These are phyloP conservation scores for Fusarium staphyleae DNA, from an alignment of 2,329 filamentous ascomycete genomes.

Conservation along the genomic window DNA sequence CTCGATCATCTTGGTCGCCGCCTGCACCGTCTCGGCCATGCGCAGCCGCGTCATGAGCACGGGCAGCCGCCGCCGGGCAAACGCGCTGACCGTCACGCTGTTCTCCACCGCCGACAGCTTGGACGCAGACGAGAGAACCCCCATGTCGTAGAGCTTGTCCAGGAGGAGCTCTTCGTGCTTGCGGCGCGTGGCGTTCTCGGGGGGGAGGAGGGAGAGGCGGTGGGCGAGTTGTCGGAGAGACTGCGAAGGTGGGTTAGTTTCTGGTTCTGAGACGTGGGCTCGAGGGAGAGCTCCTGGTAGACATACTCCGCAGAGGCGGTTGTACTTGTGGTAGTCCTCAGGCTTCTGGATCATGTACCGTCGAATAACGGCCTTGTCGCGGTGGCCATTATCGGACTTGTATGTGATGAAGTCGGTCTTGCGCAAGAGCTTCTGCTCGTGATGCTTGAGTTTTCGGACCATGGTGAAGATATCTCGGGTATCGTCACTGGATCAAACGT, in stretches of 20 bases:
- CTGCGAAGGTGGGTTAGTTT: constrained; percentile 48
- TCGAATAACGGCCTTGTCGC: constrained; percentile 78
- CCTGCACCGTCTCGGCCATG: constrained; percentile 91
- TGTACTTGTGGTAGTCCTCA: constrained; percentile 78
- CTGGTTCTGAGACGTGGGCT: background rate
- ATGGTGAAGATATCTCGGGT: constrained; percentile 58
- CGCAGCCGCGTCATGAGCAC: constrained; percentile 89
- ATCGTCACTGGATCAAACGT: background rate
- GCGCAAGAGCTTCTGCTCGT: constrained; percentile 95
- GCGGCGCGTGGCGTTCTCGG: constrained; percentile 76
- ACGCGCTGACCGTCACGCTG: constrained; percentile 85
- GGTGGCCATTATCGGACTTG: constrained; percentile 86
- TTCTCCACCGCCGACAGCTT: constrained; percentile 87
- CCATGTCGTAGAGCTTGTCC: constrained; percentile 93
- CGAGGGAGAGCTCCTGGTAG: constrained; percentile 39
- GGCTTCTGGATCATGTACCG: constrained; percentile 93
- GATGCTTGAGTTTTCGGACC: constrained; percentile 95
- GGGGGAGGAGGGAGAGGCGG: constrained; percentile 81
- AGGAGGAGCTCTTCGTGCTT: constrained; percentile 89
- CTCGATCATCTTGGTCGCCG: constrained; percentile 87
- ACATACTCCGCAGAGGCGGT: constrained; percentile 71
- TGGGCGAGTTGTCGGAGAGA: constrained; percentile 91
- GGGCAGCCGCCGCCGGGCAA: constrained; percentile 82
- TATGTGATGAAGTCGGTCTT: constrained; percentile 94
- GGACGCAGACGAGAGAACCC: constrained; percentile 76